Evolutionary conservation across 345 rosid genomes (phyloP).

Genomic region (Eucalyptus cloeziana): DNA sequence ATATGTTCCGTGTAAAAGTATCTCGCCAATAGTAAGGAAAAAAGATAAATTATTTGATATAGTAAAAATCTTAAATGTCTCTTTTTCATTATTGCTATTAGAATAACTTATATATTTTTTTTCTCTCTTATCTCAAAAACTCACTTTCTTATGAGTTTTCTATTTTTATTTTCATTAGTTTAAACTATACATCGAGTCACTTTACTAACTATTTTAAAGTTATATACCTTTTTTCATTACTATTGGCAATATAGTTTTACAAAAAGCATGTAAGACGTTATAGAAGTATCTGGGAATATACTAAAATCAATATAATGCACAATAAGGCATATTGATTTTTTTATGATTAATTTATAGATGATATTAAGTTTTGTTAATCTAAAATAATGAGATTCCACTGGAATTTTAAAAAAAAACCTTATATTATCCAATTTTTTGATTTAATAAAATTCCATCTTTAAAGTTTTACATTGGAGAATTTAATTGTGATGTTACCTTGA

Average conservation of each 20-base stretch:
- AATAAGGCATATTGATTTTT: neutral
- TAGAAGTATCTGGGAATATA: fast-evolving
- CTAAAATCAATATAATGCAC: neutral
- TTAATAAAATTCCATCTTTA: fast-evolving
- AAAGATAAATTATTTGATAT: too few species aligned
- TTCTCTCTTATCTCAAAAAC: neutral
- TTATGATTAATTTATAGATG: fast-evolving
- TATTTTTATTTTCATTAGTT: neutral
- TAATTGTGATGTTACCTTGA: neutral
- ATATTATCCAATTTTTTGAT: neutral
- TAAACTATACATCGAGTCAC: fast-evolving
- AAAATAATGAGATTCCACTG: neutral
- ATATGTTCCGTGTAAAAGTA: fast-evolving
- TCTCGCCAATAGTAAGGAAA: too few species aligned
- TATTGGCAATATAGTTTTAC: fast-evolving
- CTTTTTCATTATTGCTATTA: neutral
- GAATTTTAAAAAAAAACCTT: fast-evolving
- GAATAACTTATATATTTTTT: neutral
- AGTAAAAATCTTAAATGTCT: neutral
- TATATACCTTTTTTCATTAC: neutral
- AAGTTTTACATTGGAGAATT: neutral
- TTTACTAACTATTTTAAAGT: fast-evolving
- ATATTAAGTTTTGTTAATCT: fast-evolving
- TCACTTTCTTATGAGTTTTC: neutral
- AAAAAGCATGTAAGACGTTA: neutral